Evolutionary conservation across 331 rosid genomes (phyloP).

Genomic region (Malus hybrid): DNA sequence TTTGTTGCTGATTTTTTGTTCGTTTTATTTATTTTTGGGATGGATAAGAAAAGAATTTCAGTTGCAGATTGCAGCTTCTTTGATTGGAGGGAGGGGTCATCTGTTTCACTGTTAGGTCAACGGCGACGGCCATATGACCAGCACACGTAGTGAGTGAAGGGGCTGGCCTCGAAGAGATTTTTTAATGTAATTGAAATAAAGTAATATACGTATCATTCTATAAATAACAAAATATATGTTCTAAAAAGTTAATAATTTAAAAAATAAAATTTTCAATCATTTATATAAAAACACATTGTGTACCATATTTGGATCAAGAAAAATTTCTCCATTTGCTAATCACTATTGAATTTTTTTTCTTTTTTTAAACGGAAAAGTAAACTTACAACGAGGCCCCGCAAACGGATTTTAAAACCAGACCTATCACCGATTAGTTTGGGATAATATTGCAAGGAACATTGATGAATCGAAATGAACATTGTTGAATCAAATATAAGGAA

Average conservation of each 20-base stretch:
- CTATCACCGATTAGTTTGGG: no score
- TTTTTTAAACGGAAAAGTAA: no score
- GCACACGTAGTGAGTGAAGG: no score
- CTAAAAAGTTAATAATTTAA: no score
- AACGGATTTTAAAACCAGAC: no score
- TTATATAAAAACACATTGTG: accelerated
- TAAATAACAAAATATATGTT: no score
- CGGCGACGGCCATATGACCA: neutral
- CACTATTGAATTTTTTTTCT: no score
- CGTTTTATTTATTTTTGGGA: neutral
- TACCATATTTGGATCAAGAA: accelerated
- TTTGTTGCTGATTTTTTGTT: neutral
- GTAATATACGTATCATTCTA: accelerated
- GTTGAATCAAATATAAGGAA: no score
- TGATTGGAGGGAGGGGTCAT: neutral
- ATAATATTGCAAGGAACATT: no score
- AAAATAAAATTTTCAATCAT: accelerated
- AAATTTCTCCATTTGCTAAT: no score
- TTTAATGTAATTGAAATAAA: accelerated
- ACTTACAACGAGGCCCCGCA: no score
- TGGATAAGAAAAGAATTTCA: neutral
- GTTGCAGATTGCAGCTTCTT: neutral
- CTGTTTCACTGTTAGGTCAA: neutral
- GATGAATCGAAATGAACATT: no score
- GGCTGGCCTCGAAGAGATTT: accelerated